Percentiles rank a stretch among this genome's conserved stretches.
Evolutionary conservation across 169 alveolate genomes (phyloP).

Genomic region (Babesia gibsoni): DNA sequence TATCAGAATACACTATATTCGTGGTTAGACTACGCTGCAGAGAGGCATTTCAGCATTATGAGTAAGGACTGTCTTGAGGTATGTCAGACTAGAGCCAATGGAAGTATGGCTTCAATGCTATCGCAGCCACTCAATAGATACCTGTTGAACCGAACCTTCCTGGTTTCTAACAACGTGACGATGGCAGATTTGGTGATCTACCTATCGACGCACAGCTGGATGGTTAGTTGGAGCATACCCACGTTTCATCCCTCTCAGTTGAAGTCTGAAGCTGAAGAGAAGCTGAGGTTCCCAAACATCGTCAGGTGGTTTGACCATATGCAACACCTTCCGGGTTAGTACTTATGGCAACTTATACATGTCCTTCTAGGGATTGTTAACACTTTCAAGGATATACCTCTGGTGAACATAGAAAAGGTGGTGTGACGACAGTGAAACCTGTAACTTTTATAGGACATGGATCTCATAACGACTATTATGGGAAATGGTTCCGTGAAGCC

Average conservation of each 20-base stretch:
- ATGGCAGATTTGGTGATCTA: conserved; percentile 59
- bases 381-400: conserved; percentile 37
- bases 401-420: conserved; percentile 29
- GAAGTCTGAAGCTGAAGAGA: conserved; percentile 52
- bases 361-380: conserved; percentile 15
- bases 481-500: conserved; percentile 18
- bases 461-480: conserved; percentile 29
- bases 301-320: conserved; percentile 67
- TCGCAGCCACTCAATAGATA: conserved; percentile 37
- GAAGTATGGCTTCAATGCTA: background rate
- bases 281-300: conserved; percentile 33
- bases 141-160: conserved; percentile 46
- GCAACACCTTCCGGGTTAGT: conserved; percentile 64
- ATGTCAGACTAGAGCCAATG: background rate
- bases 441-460: conserved; percentile 7
- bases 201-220: conserved; percentile 51
- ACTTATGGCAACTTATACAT: background rate
- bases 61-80: conserved; percentile 38
- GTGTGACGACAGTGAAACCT: background rate
- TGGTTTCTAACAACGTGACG: conserved; percentile 36
- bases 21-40: conserved; percentile 51
- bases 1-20: conserved; percentile 39
- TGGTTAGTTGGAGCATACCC: background rate
- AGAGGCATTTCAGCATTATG: conserved; percentile 37
- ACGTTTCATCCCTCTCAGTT: background rate